Base-by-base conservation (phyloP, 768 basidiomycete genomes). In the Lactarius indigo region DNA sequence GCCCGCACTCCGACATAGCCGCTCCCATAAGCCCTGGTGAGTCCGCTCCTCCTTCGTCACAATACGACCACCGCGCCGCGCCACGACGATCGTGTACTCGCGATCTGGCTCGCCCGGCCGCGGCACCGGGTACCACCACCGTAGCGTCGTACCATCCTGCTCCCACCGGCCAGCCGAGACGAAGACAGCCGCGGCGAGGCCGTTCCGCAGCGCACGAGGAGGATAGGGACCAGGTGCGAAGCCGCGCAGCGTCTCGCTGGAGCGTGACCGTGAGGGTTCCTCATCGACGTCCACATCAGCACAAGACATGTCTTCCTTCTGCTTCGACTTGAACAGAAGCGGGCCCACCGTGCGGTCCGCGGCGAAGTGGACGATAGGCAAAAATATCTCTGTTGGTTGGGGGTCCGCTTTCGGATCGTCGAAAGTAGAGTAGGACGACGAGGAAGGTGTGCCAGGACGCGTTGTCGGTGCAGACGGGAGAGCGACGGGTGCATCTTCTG, bases 301-400 rank as follows among this genome's bases (percentile, higher is more conserved):
- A 39, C 28, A 72, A 33, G 54, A 70, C 71, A 13, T 54, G 42
- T 69, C 68, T 12, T 28, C 57, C 18, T 15, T 62, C 39, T 23
- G 31, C n/a, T 17, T 55, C 39, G 61, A 47, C 41, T 37, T 37
- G 47, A 59, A 54, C 17, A 71, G 59, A 54, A 61, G 60, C 9
- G 71, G 42, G 41, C 72, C 70, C 26, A 74, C 70, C 35, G 77
- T 73, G 56, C 23, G 64, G 26, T 79, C 77, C 67, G 82, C 81
- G 3, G 89, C 92, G 74, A 87, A 99, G 75, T 99, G 97, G 23
- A 96, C 88, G 58, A 94, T 81, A 5, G 97, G 97, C 1, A 98
- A 75, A 75, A 84, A 99, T 26, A 98, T 87, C 81, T 97, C 97
- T 23, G 94, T 98, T n/a, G 87, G 83, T 1, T 64, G 64, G 2